Conservation (phyloP, 2,329 filamentous ascomycete genomes). For the Apiospora pterosperma region DNA sequence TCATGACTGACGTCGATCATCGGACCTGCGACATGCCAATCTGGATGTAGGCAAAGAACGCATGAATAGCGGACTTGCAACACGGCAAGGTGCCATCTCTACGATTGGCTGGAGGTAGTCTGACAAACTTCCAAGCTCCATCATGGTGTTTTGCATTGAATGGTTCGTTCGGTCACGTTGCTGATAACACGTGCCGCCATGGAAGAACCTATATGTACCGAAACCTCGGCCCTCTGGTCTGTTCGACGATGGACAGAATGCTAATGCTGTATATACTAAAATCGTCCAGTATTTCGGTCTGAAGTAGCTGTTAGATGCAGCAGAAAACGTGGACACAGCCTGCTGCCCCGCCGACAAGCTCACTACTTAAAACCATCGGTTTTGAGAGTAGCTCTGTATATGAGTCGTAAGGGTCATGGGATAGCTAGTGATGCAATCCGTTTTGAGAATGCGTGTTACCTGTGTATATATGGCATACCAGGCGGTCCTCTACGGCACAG, state of each 20-base stretch:
- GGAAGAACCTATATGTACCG: not conserved
- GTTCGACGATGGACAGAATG: not conserved
- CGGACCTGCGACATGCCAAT: not conserved
- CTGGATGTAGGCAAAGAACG: not conserved
- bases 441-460: not conserved
- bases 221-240: not conserved
- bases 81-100: not conserved
- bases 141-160: slow-evolving; percentile 1
- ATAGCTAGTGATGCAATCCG: not conserved
- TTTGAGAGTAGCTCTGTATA: not conserved
- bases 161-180: not conserved
- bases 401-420: not conserved
- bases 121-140: not conserved
- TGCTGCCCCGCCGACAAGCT: not conserved
- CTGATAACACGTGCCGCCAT: not conserved
- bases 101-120: not conserved
- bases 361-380: not conserved
- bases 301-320: not conserved
- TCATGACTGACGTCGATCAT: not conserved
- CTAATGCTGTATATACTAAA: not conserved
- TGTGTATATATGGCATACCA: not conserved
- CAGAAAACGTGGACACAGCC: not conserved
- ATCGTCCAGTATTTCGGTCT: not conserved
- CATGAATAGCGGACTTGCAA: not conserved
- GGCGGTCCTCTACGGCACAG: too few relatives aligned